phyloP scores from a whole-genome alignment of 495 filamentous ascomycete genomes.

The Podospora comata region DNA sequence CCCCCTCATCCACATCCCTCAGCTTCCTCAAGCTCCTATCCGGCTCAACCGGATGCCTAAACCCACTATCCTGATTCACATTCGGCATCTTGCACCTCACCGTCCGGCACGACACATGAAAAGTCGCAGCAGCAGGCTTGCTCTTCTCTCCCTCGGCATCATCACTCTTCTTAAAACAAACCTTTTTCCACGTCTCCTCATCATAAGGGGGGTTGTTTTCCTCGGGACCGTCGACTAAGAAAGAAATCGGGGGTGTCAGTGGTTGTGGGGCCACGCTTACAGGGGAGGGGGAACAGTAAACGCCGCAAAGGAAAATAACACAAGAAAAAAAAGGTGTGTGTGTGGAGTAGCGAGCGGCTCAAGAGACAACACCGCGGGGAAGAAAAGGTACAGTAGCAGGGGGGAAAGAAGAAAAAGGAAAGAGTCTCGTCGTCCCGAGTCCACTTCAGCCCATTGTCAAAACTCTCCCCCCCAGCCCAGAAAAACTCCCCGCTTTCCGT shows the following conservation, averaged over 20 bases:
- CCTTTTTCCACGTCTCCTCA: conserved; percentile 78
- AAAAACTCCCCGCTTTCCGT: not conserved
- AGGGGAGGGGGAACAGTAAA: not conserved
- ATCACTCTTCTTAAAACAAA: conserved; percentile 55
- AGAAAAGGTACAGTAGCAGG: not conserved
- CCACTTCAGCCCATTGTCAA: not conserved
- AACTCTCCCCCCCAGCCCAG: not conserved
- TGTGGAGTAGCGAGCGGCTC: not conserved
- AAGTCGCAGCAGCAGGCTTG: conserved; percentile 18
- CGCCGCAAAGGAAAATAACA: not conserved
- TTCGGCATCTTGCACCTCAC: conserved; percentile 82
- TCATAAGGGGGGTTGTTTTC: conserved; percentile 32
- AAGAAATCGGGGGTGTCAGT: conserved; percentile 16
- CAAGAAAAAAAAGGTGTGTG: not conserved
- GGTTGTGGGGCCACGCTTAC: not conserved
- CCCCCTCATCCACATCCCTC: conserved; percentile 71
- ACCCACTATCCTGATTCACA: conserved; percentile 69
- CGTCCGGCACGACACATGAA: conserved; percentile 67
- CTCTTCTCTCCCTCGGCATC: conserved; percentile 21
- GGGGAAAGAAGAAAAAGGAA: not conserved
- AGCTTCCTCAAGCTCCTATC: conserved; percentile 66
- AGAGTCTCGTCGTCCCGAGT: not conserved
- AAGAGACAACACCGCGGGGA: not conserved
- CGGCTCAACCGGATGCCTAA: conserved; percentile 69
- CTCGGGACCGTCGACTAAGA: conserved; percentile 36